Percentiles rank a stretch among this genome's conserved stretches.
Evolutionary conservation across 1,139 yeast species (phyloP).

Genomic region (Saccharomyces hybrid): DNA sequence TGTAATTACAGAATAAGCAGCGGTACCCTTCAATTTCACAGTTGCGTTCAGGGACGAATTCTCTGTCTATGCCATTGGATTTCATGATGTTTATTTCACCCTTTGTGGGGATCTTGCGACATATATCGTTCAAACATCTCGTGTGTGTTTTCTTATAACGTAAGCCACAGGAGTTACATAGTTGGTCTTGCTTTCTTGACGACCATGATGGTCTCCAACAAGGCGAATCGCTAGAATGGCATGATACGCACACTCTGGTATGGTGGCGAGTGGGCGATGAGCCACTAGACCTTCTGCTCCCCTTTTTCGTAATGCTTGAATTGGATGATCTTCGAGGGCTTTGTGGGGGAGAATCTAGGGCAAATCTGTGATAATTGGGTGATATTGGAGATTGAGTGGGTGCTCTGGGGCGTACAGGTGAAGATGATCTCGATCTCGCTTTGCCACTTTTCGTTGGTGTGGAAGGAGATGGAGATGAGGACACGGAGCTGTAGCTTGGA

Average conservation of each 20-base stretch:
- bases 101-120: slow-evolving; percentile 89
- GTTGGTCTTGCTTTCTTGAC: slow-evolving; percentile 67
- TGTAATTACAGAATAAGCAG: slow-evolving; percentile 27
- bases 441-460: slow-evolving; percentile 4
- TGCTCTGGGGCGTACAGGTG: slow-evolving; percentile 16
- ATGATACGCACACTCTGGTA: slow-evolving; percentile 72
- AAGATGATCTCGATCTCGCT: slow-evolving; percentile 16
- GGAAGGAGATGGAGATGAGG: slow-evolving; percentile 6
- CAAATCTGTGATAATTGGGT: slow-evolving; percentile 18
- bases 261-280: slow-evolving; percentile 9
- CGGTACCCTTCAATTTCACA: slow-evolving; percentile 19
- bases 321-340: slow-evolving; percentile 3
- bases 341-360: slow-evolving; percentile 12
- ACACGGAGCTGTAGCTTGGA: neutral
- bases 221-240: slow-evolving; percentile 87
- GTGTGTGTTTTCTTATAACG: slow-evolving; percentile 92
- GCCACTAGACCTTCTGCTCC: slow-evolving; percentile 13
- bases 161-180: slow-evolving; percentile 93
- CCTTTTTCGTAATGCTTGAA: slow-evolving; percentile 8
- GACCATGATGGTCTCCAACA: slow-evolving; percentile 99
- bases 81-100: slow-evolving; percentile 93
- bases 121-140: slow-evolving; percentile 64
- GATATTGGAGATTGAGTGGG: slow-evolving; percentile 15
- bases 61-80: slow-evolving; percentile 21
- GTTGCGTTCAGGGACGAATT: slow-evolving; percentile 11